These are phyloP conservation scores for Asterochloris erici DNA, from an alignment of 139 green algal genomes.

Conservation along the genomic window DNA sequence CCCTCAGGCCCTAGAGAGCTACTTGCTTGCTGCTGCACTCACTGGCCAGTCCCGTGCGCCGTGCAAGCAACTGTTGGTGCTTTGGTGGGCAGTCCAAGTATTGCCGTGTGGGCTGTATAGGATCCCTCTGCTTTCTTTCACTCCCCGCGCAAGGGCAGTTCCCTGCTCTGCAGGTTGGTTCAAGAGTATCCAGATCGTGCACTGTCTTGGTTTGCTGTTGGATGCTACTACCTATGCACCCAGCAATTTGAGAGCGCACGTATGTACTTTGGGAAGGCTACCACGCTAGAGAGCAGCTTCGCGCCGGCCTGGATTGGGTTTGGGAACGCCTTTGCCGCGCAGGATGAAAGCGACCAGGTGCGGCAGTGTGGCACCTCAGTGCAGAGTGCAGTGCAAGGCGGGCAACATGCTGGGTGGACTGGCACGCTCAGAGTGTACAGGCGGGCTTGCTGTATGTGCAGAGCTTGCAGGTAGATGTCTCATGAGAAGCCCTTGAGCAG, in stretches of 20 bases:
- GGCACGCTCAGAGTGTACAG: not conserved
- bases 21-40: no score
- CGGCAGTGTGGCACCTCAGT: not conserved
- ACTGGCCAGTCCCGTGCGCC: no score
- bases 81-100: no score
- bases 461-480: no score
- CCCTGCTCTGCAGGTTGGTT: slow-evolving; percentile 58
- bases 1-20: no score
- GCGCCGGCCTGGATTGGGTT: slow-evolving; percentile 93
- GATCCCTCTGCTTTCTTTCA: no score
- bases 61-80: no score
- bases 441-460: no score
- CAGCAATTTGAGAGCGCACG: slow-evolving; percentile 64
- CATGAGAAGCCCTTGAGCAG: no score
- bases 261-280: slow-evolving; percentile 85
- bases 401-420: no score
- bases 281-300: slow-evolving; percentile 69
- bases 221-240: slow-evolving; percentile 90
- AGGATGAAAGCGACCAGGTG: slow-evolving; percentile 80
- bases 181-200: slow-evolving; percentile 80
- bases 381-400: no score
- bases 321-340: slow-evolving; percentile 88
- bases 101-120: no score
- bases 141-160: not conserved
- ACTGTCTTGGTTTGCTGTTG: slow-evolving; percentile 89